Evolutionary conservation across 2,329 filamentous ascomycete species (phyloP).

Genomic region (Colletotrichum neosansevieriae): DNA sequence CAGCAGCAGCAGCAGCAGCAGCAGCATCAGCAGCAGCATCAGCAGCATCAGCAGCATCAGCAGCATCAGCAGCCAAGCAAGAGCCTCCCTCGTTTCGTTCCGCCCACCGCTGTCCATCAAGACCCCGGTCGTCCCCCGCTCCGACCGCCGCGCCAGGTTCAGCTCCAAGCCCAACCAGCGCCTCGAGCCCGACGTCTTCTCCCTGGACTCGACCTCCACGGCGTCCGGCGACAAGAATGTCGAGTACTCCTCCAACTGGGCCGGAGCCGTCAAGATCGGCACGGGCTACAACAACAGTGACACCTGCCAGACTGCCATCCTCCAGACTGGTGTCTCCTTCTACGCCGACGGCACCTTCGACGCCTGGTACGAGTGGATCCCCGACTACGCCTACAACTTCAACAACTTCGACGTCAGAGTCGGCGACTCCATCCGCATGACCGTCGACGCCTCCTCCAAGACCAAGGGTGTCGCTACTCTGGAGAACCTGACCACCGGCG

Average conservation of each 20-base stretch:
- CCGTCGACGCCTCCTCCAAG: slow-evolving; percentile 45
- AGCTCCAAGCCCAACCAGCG: slow-evolving; percentile 41
- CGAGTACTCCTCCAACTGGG: slow-evolving; percentile 47
- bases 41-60: slow-evolving; percentile 15
- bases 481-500: slow-evolving; percentile 64
- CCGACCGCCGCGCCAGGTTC: slow-evolving; percentile 14
- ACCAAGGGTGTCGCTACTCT: slow-evolving; percentile 46
- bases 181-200: not conserved
- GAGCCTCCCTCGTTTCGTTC: not conserved
- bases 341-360: slow-evolving; percentile 51
- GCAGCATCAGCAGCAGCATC: slow-evolving; percentile 3
- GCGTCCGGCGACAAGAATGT: slow-evolving; percentile 24
- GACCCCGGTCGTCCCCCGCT: slow-evolving; percentile 20
- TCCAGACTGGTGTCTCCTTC: slow-evolving; percentile 59
- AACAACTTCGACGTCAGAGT: slow-evolving; percentile 46
- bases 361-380: slow-evolving; percentile 62
- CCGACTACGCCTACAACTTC: slow-evolving; percentile 56
- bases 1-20: slow-evolving; percentile 9
- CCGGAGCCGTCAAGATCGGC: slow-evolving; percentile 46
- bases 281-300: slow-evolving; percentile 54
- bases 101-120: not conserved
- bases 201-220: slow-evolving; percentile 7
- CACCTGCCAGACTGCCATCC: slow-evolving; percentile 53
- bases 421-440: slow-evolving; percentile 47
- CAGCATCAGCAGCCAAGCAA: slow-evolving; percentile 24